These are phyloP conservation scores for Elaeagnus macrophylla DNA, from an alignment of 306 rosid genomes.

Conservation along the genomic window DNA sequence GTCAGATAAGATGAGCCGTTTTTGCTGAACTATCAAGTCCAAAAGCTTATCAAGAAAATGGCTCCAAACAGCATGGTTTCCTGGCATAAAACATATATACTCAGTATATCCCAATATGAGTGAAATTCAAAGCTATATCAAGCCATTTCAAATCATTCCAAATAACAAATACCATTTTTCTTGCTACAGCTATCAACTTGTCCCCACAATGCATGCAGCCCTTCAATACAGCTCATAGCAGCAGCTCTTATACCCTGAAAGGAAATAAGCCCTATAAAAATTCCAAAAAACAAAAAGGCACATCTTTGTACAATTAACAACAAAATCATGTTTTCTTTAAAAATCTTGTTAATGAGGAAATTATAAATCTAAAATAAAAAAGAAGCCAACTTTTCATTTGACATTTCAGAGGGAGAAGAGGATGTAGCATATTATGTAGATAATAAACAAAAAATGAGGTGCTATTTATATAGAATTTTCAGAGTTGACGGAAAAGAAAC, in stretches of 20 bases:
- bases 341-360: too few species aligned
- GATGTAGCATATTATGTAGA: too few species aligned
- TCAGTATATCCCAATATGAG: slow-evolving; percentile 11
- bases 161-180: slow-evolving; percentile 61
- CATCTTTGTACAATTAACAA: too few species aligned
- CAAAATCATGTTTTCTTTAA: too few species aligned
- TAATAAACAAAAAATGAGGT: too few species aligned
- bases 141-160: slow-evolving; percentile 5
- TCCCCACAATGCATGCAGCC: slow-evolving; percentile 44
- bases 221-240: slow-evolving; percentile 65
- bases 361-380: too few species aligned
- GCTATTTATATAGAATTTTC: too few species aligned
- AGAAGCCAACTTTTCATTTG: too few species aligned
- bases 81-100: slow-evolving; percentile 30
- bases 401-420: too few species aligned
- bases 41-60: slow-evolving; percentile 58
- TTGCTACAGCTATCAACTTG: slow-evolving; percentile 53
- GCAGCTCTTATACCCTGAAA: slow-evolving; percentile 57
- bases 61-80: slow-evolving; percentile 55
- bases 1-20: slow-evolving; percentile 66
- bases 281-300: slow-evolving; percentile 5
- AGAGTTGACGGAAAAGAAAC: too few species aligned
- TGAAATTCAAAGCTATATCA: background rate
- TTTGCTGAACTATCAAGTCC: slow-evolving; percentile 53
- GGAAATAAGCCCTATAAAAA: background rate